Base-by-base conservation (phyloP, 139 green algal genomes). In the Zygnema cylindricum region DNA sequence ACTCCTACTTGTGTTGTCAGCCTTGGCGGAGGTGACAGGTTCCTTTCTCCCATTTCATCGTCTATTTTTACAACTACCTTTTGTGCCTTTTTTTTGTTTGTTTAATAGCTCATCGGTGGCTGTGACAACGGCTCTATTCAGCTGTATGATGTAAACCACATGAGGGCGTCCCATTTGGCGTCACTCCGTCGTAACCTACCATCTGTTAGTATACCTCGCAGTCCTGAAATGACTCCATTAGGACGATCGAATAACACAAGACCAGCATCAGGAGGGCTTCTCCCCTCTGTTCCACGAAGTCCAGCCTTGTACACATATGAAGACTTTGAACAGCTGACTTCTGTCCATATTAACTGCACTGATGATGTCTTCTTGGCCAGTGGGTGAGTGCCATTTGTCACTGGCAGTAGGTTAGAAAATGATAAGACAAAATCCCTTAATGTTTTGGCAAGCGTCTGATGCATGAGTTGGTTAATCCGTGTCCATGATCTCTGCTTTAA, bases 291-390 rank as follows among this genome's bases (percentile, higher is more conserved):
- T 63, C 49, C 49, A 63, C 84, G 69, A 22, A 42, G 42, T 40
- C 84, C 69, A 22, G 69, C 84, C 1, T 84, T 88, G 43, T 81
- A 88, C 69, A 87, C 75, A 32, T 90, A 87, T 69, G 86, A 88
- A 16, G 85, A 73, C 36, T 92, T 92, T 76, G 76, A 86, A 79
- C 77, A 91, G 76, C 88, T 92, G 43, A 92, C 88, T 23, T 92
- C 86, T 1, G 85, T 92, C 35, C 84, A 90, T 69, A 81, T 90
- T 71, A 91, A 92, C 76, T 92, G 88, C 86, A 88, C 77, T n/a
- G 85, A 91, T 39, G 49, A 91, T 43, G 25, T 82, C n/a, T 92
- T 92, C 40, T 39, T 92, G 7, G 75, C 85, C 7, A 92, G 86
- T 36, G 86, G 88, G 84, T 82, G 36, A 16, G 49, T 63, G n/a